phyloP scores from a whole-genome alignment of 768 basidiomycete genomes.

The Mycena polygramma region DNA sequence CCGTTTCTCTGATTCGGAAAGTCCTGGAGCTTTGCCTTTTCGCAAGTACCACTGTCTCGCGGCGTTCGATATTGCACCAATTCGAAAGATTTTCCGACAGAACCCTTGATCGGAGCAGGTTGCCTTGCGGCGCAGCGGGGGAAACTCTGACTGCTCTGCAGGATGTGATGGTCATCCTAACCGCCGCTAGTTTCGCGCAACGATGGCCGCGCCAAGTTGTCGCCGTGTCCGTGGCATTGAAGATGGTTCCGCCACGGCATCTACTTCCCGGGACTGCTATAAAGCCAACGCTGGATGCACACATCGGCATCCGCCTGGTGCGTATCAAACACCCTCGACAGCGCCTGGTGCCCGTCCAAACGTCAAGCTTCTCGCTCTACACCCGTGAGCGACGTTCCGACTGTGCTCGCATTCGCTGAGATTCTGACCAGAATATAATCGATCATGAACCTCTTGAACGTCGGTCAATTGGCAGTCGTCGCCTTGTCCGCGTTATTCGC shows the following conservation, averaged over 20 bases:
- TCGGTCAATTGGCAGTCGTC: not conserved
- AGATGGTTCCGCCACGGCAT: too few species aligned
- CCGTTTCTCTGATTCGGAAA: too few species aligned
- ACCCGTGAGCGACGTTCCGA: not conserved
- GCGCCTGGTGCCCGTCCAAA: not conserved
- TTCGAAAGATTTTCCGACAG: too few species aligned
- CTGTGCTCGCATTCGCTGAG: not conserved
- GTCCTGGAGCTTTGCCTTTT: too few species aligned
- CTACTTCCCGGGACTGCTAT: not conserved
- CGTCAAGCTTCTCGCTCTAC: not conserved
- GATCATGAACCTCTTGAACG: not conserved
- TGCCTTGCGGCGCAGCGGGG: too few species aligned
- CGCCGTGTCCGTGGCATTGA: too few species aligned
- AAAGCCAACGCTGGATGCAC: not conserved
- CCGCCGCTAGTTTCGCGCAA: not conserved
- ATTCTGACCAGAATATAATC: not conserved
- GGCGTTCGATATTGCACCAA: too few species aligned
- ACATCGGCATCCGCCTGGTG: not conserved
- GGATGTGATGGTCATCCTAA: too few species aligned
- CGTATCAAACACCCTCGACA: not conserved
- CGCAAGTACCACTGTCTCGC: too few species aligned
- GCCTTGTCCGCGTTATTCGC: not conserved
- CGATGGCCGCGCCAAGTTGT: not conserved
- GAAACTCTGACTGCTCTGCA: too few species aligned
- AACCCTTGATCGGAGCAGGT: too few species aligned